Evolutionary conservation across 1,139 yeast species (phyloP), one percentile per base, ranked within the genome.

Genomic region (Debaryomyces sp.): DNA sequence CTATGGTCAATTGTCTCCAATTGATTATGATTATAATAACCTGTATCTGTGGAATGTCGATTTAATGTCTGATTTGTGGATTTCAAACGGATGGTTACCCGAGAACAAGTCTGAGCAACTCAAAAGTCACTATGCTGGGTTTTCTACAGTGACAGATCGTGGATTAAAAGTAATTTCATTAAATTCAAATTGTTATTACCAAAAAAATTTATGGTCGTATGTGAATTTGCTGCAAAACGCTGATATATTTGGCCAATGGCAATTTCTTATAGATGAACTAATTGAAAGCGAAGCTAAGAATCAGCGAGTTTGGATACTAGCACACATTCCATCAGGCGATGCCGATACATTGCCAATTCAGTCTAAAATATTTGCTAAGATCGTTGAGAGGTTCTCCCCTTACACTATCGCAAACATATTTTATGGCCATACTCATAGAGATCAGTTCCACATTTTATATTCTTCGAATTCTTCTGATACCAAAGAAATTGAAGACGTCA

Each of bases 371-470:
- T 81, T 84, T 52, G 71, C 77, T 33, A 80, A 80, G 54, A 81
- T 85, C 43, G 76, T 86, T 23, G 82, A 83, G 56, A 75, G 91
- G 59, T 86, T 85, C 62, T 80, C 87, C 36, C 89, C 89, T 22
- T 79, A 77, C 57, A 82, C 87, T 10, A 82, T 86, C 63, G 87
- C 90, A 9, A 85, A 79, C 46, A 71, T 84, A 15, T 86, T 86
- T 68, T 84, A 78, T 61, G 92, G 90, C 22, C 91, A 86, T 60
- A 85, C 89, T 8, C 92, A 86, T 59, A 70, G 73, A 56, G 92
- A 86, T 64, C 87, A 85, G 63, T 85, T 84, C 68, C 77, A 80
- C 45, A 71, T 86, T 8, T 64, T 82, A 45, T 84, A 84, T 58
- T 72, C 76, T 5, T 32, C 35, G 6, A 30, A 30, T 17, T 32